phyloP scores from a whole-genome alignment of 2,329 filamentous ascomycete species.

The Aspergillus aculeatus region DNA sequence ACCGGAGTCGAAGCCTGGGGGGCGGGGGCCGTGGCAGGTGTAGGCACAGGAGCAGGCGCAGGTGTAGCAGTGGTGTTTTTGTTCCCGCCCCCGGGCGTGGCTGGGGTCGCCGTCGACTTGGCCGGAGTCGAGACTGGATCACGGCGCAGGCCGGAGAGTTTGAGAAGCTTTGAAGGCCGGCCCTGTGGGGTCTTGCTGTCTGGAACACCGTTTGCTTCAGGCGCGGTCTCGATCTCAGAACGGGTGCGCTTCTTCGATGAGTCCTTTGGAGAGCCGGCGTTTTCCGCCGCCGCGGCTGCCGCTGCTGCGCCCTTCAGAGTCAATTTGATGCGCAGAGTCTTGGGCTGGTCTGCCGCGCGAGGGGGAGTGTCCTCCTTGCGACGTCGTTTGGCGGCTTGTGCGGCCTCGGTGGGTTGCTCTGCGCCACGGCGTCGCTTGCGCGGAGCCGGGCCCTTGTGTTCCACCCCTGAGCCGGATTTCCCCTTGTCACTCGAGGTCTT shows the following conservation, averaged over 20 bases:
- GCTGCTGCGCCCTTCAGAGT: conserved; percentile 12
- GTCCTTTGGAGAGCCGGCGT: not conserved
- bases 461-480: not conserved
- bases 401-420: conserved; percentile 2
- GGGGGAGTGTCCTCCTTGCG: conserved; percentile 11
- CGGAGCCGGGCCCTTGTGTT: conserved; percentile 7
- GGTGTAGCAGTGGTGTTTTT: not conserved
- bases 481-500: not conserved
- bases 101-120: not conserved
- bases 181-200: not conserved
- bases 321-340: conserved; percentile 16
- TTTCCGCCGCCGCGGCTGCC: not conserved
- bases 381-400: conserved; percentile 14
- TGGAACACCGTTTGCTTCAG: conserved; percentile 2
- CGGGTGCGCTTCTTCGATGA: conserved; percentile 18
- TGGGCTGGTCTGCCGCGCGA: not conserved
- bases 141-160: not conserved
- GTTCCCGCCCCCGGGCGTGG: not conserved
- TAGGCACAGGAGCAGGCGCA: not conserved
- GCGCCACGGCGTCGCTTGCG: conserved; percentile 20
- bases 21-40: not conserved
- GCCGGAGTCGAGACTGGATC: not conserved
- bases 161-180: conserved; percentile 3
- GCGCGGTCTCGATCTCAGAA: conserved; percentile 12
- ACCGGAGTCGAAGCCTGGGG: not conserved